Evolutionary conservation across 2,329 filamentous ascomycete genomes (phyloP).

Genomic region (Ceratocystis destructans): DNA sequence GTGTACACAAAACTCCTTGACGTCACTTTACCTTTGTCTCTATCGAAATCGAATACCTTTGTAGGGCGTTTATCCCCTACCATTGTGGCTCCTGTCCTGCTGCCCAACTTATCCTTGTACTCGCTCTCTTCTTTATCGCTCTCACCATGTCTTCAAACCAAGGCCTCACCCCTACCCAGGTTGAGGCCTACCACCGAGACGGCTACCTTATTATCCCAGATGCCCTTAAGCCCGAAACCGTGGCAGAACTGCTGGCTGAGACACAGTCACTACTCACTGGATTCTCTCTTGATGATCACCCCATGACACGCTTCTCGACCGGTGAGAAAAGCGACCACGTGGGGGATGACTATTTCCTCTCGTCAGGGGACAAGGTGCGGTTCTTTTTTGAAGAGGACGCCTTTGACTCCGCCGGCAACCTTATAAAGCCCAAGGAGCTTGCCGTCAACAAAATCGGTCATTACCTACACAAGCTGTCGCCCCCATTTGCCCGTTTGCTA

Average conservation of each 20-base stretch:
- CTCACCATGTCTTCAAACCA: constrained; percentile 5
- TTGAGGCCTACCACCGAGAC: constrained; percentile 60
- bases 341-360: constrained; percentile 87
- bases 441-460: constrained; percentile 88
- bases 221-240: constrained; percentile 53
- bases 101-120: no score
- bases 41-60: no score
- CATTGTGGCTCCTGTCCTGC: no score
- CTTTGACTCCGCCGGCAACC: constrained; percentile 49
- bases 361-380: constrained; percentile 76
- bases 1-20: no score
- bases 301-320: constrained; percentile 87
- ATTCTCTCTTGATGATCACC: constrained; percentile 71
- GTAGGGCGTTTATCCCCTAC: no score
- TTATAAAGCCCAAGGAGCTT: constrained; percentile 64
- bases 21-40: no score
- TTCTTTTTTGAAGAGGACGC: constrained; percentile 98
- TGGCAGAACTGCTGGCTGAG: constrained; percentile 56
- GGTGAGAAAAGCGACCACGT: constrained; percentile 65
- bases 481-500: constrained; percentile 48
- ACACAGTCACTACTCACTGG: constrained; percentile 59
- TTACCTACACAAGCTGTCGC: constrained; percentile 55
- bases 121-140: background rate
- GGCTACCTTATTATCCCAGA: constrained; percentile 81
- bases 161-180: constrained; percentile 58